phyloP scores from a whole-genome alignment of 2,329 filamentous ascomycete genomes.

The Curvularia sp. region DNA sequence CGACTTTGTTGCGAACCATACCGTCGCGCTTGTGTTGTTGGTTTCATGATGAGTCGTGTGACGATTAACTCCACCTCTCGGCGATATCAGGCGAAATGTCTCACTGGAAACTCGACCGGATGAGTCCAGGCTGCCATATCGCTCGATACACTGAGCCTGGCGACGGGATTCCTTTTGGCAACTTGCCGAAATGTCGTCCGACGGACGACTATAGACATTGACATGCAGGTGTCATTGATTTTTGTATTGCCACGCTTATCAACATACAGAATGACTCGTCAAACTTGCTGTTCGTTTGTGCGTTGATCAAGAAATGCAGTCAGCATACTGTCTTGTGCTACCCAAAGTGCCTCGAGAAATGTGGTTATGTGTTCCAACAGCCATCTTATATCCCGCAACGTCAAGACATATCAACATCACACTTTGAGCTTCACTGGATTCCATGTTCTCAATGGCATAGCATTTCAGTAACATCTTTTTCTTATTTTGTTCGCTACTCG shows the following conservation, averaged over 20 bases:
- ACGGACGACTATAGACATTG: neutral
- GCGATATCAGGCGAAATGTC: neutral
- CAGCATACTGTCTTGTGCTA: neutral
- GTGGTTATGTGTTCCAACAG: neutral
- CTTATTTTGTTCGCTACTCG: no score
- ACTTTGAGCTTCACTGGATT: neutral
- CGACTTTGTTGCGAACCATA: neutral
- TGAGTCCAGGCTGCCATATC: neutral
- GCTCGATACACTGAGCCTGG: neutral
- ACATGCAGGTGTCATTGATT: neutral
- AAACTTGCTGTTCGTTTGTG: neutral
- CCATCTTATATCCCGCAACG: neutral
- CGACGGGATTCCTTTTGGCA: neutral
- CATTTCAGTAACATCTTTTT: neutral
- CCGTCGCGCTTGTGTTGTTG: neutral
- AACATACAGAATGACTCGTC: neutral
- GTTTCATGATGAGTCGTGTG: neutral
- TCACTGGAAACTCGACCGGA: neutral
- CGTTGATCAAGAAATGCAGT: neutral
- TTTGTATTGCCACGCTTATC: neutral
- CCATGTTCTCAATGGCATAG: neutral
- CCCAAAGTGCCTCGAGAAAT: neutral
- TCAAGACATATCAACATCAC: neutral
- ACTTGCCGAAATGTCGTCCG: neutral
- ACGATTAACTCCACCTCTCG: neutral